These are phyloP conservation scores for Cladosporium sp. DNA, from an alignment of 2,329 filamentous ascomycete species.

Conservation along the genomic window DNA sequence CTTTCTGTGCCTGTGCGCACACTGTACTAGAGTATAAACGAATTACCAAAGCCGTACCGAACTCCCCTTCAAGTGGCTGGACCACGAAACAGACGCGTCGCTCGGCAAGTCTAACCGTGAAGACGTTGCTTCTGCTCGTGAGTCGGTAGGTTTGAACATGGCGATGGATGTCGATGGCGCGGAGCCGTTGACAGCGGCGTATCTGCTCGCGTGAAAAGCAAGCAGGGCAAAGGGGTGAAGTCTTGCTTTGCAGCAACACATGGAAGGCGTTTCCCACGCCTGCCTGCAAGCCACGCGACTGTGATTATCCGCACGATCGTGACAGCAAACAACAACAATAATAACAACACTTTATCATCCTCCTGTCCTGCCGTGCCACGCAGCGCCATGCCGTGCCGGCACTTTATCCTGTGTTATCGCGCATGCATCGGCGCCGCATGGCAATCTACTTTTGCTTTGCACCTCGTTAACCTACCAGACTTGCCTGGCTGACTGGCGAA, in stretches of 20 bases:
- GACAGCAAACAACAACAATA: too few species aligned
- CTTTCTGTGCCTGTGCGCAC: too few species aligned
- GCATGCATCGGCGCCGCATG: background rate
- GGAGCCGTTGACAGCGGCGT: too few species aligned
- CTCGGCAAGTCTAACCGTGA: background rate
- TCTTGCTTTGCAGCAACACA: background rate
- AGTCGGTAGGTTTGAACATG: too few species aligned
- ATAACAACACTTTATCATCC: background rate
- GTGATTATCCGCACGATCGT: background rate
- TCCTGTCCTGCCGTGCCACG: background rate
- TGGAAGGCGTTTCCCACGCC: background rate
- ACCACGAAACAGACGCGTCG: too few species aligned
- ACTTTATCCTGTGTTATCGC: background rate
- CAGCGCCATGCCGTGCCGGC: background rate
- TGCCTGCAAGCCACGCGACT: background rate
- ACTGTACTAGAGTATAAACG: too few species aligned
- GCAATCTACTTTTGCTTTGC: background rate
- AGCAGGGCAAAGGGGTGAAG: background rate
- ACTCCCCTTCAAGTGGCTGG: too few species aligned
- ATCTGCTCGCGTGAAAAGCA: too few species aligned
- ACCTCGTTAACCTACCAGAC: background rate
- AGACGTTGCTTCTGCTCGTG: background rate
- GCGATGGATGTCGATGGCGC: too few species aligned
- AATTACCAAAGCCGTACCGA: too few species aligned
- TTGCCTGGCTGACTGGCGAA: background rate